A percentile compares a stretch with the other conserved stretches of the same genome.
phyloP scores from a whole-genome alignment of 2,329 filamentous ascomycete species.

The Pezicula radicicola region DNA sequence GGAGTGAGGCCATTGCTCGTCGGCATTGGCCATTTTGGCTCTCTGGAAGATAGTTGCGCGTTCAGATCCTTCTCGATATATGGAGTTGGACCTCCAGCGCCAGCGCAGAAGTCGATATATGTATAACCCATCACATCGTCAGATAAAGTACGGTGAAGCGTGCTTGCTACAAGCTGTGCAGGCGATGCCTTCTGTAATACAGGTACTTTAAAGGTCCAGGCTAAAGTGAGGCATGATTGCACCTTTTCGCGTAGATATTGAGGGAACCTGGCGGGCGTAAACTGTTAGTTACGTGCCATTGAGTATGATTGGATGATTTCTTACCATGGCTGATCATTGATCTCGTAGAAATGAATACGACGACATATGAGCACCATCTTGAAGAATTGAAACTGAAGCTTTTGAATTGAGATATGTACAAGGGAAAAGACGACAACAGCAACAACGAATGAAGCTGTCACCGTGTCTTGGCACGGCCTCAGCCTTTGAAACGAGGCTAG shows the following conservation, averaged over 20 bases:
- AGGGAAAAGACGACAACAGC: not conserved
- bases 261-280: conserved; percentile 52
- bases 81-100: conserved; percentile 69
- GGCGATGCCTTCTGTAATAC: conserved; percentile 54
- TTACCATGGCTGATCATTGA: conserved; percentile 65
- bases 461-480: not conserved
- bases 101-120: conserved; percentile 75
- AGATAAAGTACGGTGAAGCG: conserved; percentile 51
- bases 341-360: conserved; percentile 63
- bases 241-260: conserved; percentile 60
- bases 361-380: conserved; percentile 49
- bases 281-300: conserved; percentile 5
- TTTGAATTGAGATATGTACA: not conserved
- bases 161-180: conserved; percentile 55
- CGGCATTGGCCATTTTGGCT: conserved; percentile 21
- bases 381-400: not conserved
- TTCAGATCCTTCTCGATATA: conserved; percentile 61
- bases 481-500: not conserved
- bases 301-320: conserved; percentile 13
- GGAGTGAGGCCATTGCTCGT: conserved; percentile 12
- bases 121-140: conserved; percentile 48
- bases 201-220: conserved; percentile 60
- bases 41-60: conserved; percentile 28
- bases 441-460: not conserved
- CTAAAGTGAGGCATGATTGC: conserved; percentile 61